Conservation (phyloP, 176 grass and related monocot species). For the Alopecurus myosuroides region DNA sequence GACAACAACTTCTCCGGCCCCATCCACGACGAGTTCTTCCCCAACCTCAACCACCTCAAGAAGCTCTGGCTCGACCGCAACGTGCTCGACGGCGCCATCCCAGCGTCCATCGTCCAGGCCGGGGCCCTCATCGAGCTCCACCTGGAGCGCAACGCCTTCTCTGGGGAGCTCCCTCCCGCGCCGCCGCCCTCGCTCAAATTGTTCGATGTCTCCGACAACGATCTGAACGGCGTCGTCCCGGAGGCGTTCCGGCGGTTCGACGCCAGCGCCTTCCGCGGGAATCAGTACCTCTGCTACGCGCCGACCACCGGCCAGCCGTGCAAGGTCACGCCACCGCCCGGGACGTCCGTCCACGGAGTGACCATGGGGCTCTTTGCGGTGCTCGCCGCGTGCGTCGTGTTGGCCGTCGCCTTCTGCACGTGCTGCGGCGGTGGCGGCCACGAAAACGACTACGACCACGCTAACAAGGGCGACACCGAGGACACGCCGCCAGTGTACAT, state of each 20-base stretch:
- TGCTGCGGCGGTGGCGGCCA: conserved; percentile 1
- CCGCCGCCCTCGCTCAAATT: conserved; percentile 39
- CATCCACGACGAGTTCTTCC: conserved; percentile 60
- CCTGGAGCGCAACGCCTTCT: conserved; percentile 59
- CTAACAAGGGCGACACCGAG: conserved; percentile 4
- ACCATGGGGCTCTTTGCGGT: not conserved
- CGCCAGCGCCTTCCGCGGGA: conserved; percentile 42
- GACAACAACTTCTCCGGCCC: conserved; percentile 55
- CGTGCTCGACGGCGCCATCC: conserved; percentile 46
- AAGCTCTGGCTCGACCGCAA: conserved; percentile 87
- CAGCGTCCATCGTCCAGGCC: conserved; percentile 39
- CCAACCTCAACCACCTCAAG: conserved; percentile 53
- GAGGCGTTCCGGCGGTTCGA: conserved; percentile 62
- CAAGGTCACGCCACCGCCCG: not conserved
- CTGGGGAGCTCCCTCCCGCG: conserved; percentile 39
- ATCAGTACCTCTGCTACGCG: conserved; percentile 54
- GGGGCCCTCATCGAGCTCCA: conserved; percentile 60
- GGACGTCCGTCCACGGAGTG: not conserved
- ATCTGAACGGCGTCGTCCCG: conserved; percentile 66
- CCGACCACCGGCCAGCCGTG: conserved; percentile 25
- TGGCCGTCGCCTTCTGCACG: not conserved
- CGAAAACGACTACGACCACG: not conserved
- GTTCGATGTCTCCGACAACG: conserved; percentile 63
- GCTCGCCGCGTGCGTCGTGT: not conserved
- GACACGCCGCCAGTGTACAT: conserved; percentile 39